phyloP scores from a whole-genome alignment of 2,329 filamentous ascomycete genomes.

The Emergomyces africanus region DNA sequence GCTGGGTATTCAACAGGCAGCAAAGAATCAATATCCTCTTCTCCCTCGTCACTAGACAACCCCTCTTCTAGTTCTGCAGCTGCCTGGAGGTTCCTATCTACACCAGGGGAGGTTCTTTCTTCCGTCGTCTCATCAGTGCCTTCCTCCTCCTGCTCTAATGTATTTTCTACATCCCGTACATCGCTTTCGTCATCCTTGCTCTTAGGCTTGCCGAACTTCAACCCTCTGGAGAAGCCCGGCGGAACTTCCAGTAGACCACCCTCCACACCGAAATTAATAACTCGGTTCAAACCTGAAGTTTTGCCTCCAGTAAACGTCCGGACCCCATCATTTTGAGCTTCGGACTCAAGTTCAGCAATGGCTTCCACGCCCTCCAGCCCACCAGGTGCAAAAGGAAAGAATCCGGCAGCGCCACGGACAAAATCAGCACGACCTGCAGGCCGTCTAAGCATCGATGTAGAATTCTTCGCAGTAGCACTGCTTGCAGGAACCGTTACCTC shows the following conservation, averaged over 20 bases:
- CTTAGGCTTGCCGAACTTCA: conserved; percentile 54
- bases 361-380: conserved; percentile 79
- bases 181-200: conserved; percentile 52
- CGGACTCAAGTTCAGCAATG: conserved; percentile 70
- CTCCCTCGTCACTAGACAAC: conserved; percentile 23
- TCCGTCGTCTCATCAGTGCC: conserved; percentile 31
- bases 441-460: conserved; percentile 75
- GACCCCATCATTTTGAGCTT: conserved; percentile 45
- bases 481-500: conserved; percentile 86
- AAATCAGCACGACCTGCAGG: conserved; percentile 81
- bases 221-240: conserved; percentile 68
- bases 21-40: conserved; percentile 65
- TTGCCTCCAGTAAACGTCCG: conserved; percentile 20
- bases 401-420: conserved; percentile 81
- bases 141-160: conserved; percentile 26
- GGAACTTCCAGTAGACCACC: conserved; percentile 69
- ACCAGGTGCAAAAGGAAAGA: conserved; percentile 87
- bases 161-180: conserved; percentile 44
- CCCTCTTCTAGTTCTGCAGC: conserved; percentile 16
- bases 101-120: conserved; percentile 27
- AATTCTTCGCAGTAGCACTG: conserved; percentile 88
- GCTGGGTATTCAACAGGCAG: conserved; percentile 89
- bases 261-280: conserved; percentile 70
- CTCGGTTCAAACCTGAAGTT: conserved; percentile 53
- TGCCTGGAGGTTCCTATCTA: conserved; percentile 18